Evolutionary conservation across 108 stramenopile species (phyloP), one percentile per base, ranked within the genome.

Genomic region (Asterionellopsis glacialis): DNA sequence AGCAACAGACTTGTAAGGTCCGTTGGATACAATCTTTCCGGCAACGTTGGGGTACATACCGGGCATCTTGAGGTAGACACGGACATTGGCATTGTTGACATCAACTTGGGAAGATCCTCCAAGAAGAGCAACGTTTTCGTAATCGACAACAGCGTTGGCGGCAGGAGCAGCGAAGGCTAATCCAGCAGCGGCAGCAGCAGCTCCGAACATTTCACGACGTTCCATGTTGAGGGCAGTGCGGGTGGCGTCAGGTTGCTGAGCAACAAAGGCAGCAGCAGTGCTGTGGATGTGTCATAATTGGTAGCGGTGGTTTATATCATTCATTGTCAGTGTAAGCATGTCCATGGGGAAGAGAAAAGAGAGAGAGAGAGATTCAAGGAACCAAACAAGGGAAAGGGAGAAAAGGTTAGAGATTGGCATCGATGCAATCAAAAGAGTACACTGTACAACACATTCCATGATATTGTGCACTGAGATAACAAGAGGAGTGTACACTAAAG

Each of bases 11-110:
- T 93, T 81, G 94, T 96, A 98, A 40, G 95, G 97, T 67, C 95
- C 97, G 83, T 96, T 85, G 75, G 88, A 75, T 22, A 84, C 95
- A 63, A 98, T 95, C 83, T 96, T 96, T 71, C 95, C 95, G 21
- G 97, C 97, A 48, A 90, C 89, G 55, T 60, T 74, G 56, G 97
- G 97, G 94, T 97, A 97, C 85, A 96, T 90, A 54, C 97, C 97
- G 43, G 88, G 84, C 74, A 97, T 81, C 83, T 89, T 92, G 68
- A 93, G 73, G 95, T 97, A 97, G 5, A 89, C 90, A 71, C 97
- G 97, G 45, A 97, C 89, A 72, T 97, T 97, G 65, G 97, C 95
- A 88, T 97, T 97, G 93, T 97, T 97, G 26, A 97, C 53, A 70
- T 97, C 97, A 63, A 97, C 83, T 58, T 80, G 48, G 45, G 69